Base-by-base conservation (phyloP, 2,329 filamentous ascomycete genomes). In the Tetracladium maxilliforme region DNA sequence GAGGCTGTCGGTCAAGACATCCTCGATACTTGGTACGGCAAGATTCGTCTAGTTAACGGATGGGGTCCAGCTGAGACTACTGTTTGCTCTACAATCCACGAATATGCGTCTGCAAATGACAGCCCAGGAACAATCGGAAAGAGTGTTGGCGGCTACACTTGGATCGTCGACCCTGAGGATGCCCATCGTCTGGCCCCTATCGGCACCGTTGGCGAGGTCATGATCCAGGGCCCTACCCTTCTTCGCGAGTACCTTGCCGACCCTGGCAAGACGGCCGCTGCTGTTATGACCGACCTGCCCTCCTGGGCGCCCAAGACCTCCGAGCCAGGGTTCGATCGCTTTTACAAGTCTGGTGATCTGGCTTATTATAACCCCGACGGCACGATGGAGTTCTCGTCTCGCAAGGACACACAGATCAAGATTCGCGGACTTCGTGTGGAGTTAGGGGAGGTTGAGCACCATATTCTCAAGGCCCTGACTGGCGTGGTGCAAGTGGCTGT, bases 281-380 rank as follows among this genome's bases (percentile, higher is more conserved):
- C 24, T n/a, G 27, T 30, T 13, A 14, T 27, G 7, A 6, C 11
- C 5, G 15, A 14, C 11, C 25, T 20, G 9, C 7, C 10, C 4
- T 27, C 30, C 5, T 36, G 27, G 30, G 10, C 14, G 10, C 14
- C 12, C 6, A 14, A 16, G 7, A 21, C 14, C 5, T 14, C 8
- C 17, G 16, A 11, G 16, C 15, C 19, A 6, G 47, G 55, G 5
- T 11, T n/a, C 18, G 17, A 30, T 7, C 26, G 35, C 16, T 52
- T 94, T 1, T 93, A 92, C 42, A 67, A 80, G 9, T 84, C 77
- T 17, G 84, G 86, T 1, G 84, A 94, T 39, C 61, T 82, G 38
- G 86, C 83, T 0, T 64, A 82, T 11, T 66, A 93, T 51, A 64
- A 93, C 6, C 58, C 71, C 0, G 78, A 92, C 41, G 78, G 80